Conservation (phyloP, 2,329 filamentous ascomycete genomes). For the Fusarium sp. region DNA sequence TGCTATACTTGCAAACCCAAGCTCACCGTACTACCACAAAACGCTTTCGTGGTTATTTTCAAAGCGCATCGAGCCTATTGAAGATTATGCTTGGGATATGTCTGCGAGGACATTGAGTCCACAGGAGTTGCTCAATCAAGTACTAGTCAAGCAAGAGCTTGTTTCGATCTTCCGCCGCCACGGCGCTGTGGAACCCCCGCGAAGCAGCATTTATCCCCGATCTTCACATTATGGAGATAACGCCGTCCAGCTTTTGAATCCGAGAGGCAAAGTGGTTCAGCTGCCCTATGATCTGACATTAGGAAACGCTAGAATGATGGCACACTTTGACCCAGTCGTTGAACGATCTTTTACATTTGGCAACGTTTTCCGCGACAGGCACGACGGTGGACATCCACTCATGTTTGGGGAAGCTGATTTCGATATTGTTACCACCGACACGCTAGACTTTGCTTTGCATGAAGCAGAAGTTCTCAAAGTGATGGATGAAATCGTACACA, state of each 20-base stretch:
- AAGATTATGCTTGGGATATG: slow-evolving; percentile 85
- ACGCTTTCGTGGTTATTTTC: slow-evolving; percentile 89
- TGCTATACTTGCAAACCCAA: slow-evolving; percentile 82
- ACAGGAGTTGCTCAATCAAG: slow-evolving; percentile 76
- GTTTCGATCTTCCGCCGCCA: slow-evolving; percentile 86
- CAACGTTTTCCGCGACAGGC: slow-evolving; percentile 83
- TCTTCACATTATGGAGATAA: slow-evolving; percentile 81
- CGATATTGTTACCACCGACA: slow-evolving; percentile 89
- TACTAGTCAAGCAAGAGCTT: slow-evolving; percentile 79
- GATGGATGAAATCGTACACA: slow-evolving; percentile 86
- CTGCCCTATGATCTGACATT: slow-evolving; percentile 94
- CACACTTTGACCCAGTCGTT: slow-evolving; percentile 73
- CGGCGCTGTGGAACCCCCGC: slow-evolving; percentile 84
- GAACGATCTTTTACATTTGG: slow-evolving; percentile 90
- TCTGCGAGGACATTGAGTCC: slow-evolving; percentile 65
- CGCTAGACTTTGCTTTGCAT: slow-evolving; percentile 84
- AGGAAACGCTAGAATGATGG: slow-evolving; percentile 86
- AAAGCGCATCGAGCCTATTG: slow-evolving; percentile 79
- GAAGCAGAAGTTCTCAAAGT: slow-evolving; percentile 96
- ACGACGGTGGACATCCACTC: slow-evolving; percentile 82
- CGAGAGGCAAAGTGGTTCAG: slow-evolving; percentile 88
- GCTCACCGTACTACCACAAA: slow-evolving; percentile 89
- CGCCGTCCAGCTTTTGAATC: slow-evolving; percentile 83
- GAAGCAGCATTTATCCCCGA: slow-evolving; percentile 82
- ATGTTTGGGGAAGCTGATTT: slow-evolving; percentile 94